Evolutionary conservation across 768 basidiomycete genomes (phyloP), one percentile per base, ranked within the genome.

Genomic region (Chalciporus chontae): DNA sequence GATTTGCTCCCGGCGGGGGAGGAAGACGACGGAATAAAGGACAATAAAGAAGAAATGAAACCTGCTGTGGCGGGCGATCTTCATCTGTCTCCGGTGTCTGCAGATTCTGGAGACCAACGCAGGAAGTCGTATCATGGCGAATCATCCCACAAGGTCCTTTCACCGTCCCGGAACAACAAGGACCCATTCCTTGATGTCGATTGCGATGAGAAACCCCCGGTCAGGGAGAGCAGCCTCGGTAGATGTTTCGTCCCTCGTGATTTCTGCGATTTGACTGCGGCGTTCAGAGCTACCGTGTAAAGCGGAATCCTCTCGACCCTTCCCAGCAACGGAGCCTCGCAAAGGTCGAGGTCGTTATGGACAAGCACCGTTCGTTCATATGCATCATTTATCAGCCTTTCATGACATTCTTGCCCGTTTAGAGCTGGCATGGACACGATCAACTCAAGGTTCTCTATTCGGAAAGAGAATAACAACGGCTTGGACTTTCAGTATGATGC

Each of bases 401-500:
- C 19, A 13, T 54, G 37, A 50, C 26, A 42, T 27, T 5, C 47
- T 37, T 14, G n/a, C 17, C 17, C 41, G 13, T 61, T 48, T 26
- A 67, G 69, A 26, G 32, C 59, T 8, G 60, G 56, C 32, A 62
- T 70, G 9, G 67, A 63, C 23, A 78, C 81, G 3, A 82, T 88
- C 58, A 88, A 85, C 55, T 73, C 80, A 6, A 64, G 71, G 8
- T 93, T 80, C 63, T 78, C 79, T 47, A 85, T 94, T 44, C 75
- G 88, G 55, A 78, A 82, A 4, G 68, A 69, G 8, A 71, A 68
- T 31, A 95, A 95, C 62, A 72, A 75, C 0, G 92, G 90, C 0
- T 40, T 80, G 9, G 69, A 72, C 38, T 85, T 78, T 63, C 82
- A 84, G 55, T 95, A 77, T 59, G 85, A 92, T 39, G 83, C 85